Evolutionary conservation across 495 filamentous ascomycete genomes (phyloP), one percentile per base, ranked within the genome.

Genomic region (Xanthoparmelia taractica): DNA sequence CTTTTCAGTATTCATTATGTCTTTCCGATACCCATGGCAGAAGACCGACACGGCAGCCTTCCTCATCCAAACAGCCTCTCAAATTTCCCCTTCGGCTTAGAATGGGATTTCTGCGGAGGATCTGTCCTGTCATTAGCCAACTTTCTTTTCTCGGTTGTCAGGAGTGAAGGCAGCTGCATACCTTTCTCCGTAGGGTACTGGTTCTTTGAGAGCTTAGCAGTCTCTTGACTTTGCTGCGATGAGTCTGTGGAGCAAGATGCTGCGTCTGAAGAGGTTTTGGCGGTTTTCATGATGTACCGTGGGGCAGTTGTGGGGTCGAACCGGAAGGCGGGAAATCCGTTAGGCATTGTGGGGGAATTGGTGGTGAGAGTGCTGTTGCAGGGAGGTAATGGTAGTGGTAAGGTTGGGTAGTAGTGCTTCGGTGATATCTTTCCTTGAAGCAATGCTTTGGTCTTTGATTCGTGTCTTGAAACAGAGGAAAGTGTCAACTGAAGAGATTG

Each of bases 291-390:
- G 27, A 63, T 27, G 31, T 63, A 63, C 33, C 43, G 52, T 8
- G 61, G 61, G 17, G 37, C 61, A 15, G 52, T 63, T 4, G 40
- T 47, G 34, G 61, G 61, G 41, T 63, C 55, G 54, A 36, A 55
- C 4, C 61, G 61, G 40, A 63, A 63, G 18, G 54, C 54, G 18
- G 61, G 61, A 15, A 63, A 63, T 45, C 61, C 61, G 61, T 57
- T 57, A 50, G 61, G 61, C 61, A 63, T 63, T 18, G 38, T 63
- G 54, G 54, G n/a, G 18, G 61, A 48, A 20, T n/a, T 41, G 47
- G 25, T 58, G 37, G 34, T 13, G 29, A 38, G 34, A 37, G 17
- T 58, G 36, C 34, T 41, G 15, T 13, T 41, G 23, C 18, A 2
- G 11, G 5, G 29, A 17, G 23, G 2, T n/a, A 15, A 11, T 47